Evolutionary conservation across 2,329 filamentous ascomycete genomes (phyloP).

Genomic region (Phyllosticta ampelicida): DNA sequence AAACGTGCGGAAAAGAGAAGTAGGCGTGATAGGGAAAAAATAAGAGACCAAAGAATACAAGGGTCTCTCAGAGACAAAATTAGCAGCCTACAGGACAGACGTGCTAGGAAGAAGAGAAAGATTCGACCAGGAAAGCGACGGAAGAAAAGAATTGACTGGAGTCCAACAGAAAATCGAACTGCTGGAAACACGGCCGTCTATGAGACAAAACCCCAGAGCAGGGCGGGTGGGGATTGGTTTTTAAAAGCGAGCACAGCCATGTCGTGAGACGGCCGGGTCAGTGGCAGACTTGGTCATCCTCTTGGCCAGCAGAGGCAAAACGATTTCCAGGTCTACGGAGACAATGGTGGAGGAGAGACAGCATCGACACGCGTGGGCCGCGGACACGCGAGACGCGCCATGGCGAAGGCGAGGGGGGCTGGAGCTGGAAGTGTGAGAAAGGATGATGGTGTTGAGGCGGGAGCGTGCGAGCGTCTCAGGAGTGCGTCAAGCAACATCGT

Average conservation of each 20-base stretch:
- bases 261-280: background rate
- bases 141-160: slow-evolving; percentile 2
- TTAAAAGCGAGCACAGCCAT: background rate
- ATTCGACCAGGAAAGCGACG: background rate
- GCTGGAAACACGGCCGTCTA: background rate
- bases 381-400: background rate
- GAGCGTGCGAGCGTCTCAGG: background rate
- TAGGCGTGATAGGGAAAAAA: background rate
- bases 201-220: background rate
- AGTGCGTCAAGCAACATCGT: background rate
- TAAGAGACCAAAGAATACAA: background rate
- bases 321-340: background rate
- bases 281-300: background rate
- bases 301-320: background rate
- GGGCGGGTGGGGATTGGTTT: background rate
- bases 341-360: background rate
- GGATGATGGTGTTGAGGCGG: background rate
- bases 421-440: background rate
- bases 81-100: background rate
- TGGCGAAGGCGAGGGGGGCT: background rate
- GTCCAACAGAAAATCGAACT: background rate
- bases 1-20: slow-evolving; percentile 3
- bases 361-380: background rate
- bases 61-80: slow-evolving; percentile 7
- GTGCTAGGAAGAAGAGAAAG: slow-evolving; percentile 5